phyloP scores from a whole-genome alignment of 2,329 filamentous ascomycete species.

The Pestalotiopsis sp. region DNA sequence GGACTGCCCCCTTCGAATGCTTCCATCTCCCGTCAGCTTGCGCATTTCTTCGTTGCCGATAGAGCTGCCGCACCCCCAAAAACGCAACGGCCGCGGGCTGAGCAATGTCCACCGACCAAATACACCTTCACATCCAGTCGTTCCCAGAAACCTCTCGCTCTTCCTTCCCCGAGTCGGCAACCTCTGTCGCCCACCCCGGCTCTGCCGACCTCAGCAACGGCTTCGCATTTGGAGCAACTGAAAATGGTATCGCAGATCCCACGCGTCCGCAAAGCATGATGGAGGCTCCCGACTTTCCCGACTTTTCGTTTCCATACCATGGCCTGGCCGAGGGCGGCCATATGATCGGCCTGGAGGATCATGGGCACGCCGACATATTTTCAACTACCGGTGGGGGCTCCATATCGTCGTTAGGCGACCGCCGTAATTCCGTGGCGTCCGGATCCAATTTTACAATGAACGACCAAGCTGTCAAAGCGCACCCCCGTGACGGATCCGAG shows the following conservation, averaged over 20 bases:
- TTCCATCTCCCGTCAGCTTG: background rate
- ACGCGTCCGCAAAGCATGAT: constrained; percentile 36
- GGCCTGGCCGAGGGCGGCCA: constrained; percentile 41
- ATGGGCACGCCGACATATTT: constrained; percentile 30
- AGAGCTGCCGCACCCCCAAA: constrained; percentile 12
- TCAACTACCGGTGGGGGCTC: constrained; percentile 28
- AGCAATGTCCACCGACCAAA: constrained; percentile 41
- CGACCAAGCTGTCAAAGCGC: constrained; percentile 23
- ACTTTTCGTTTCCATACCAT: constrained; percentile 54
- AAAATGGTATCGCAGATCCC: constrained; percentile 33
- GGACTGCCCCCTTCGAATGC: background rate
- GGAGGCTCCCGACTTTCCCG: constrained; percentile 49
- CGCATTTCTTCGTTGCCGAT: constrained; percentile 1
- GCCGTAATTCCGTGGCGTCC: constrained; percentile 36
- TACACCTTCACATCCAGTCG: constrained; percentile 16
- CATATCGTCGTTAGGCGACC: constrained; percentile 36
- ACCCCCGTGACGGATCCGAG: constrained; percentile 42
- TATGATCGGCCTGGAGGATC: constrained; percentile 40
- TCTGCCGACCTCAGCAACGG: constrained; percentile 33
- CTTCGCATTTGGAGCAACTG: constrained; percentile 35
- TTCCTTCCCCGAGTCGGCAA: constrained; percentile 29
- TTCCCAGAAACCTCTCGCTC: constrained; percentile 30
- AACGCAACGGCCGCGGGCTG: constrained; percentile 17
- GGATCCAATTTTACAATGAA: constrained; percentile 30
- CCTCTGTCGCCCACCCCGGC: constrained; percentile 29